Percentiles rank a stretch among this genome's conserved stretches.
Evolutionary conservation across 1,284 basidiomycete species (phyloP).

Genomic region (Trametes pubescens): DNA sequence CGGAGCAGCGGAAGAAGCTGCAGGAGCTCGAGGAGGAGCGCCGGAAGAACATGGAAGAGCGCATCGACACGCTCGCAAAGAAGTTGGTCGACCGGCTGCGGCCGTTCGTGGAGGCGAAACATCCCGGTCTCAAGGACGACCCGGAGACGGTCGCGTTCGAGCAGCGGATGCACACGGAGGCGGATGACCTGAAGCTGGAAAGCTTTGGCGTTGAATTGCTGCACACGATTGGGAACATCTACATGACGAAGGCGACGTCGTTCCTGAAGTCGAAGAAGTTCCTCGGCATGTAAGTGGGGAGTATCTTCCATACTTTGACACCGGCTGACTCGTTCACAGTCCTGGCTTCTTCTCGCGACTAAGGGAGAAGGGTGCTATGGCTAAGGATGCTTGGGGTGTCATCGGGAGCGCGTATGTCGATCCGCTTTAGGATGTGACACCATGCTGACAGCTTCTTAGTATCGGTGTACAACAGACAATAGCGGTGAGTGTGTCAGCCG

Average conservation of each 20-base stretch:
- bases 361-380: constrained; percentile 93
- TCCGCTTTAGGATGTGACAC: constrained; percentile 9
- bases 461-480: constrained; percentile 76
- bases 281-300: constrained; percentile 76
- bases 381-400: constrained; percentile 95
- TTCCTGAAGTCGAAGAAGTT: constrained; percentile 94
- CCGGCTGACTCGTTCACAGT: constrained; percentile 48
- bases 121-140: constrained; percentile 88
- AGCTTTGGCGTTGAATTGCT: constrained; percentile 96
- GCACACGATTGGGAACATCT: constrained; percentile 89
- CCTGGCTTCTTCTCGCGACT: constrained; percentile 94
- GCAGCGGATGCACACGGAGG: constrained; percentile 83
- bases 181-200: constrained; percentile 97
- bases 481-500: constrained; percentile 35
- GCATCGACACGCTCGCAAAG: constrained; percentile 74
- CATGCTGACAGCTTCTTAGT: constrained; percentile 44
- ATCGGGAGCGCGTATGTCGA: constrained; percentile 85
- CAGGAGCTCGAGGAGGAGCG: constrained; percentile 83
- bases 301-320: background rate
- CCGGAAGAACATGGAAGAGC: constrained; percentile 80
- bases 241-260: constrained; percentile 92
- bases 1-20: constrained; percentile 87
- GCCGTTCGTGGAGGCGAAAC: constrained; percentile 89
- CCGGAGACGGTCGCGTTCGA: constrained; percentile 84
- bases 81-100: constrained; percentile 87